Base-by-base conservation (phyloP, 1,284 basidiomycete species). In the Tremellales sp. region DNA sequence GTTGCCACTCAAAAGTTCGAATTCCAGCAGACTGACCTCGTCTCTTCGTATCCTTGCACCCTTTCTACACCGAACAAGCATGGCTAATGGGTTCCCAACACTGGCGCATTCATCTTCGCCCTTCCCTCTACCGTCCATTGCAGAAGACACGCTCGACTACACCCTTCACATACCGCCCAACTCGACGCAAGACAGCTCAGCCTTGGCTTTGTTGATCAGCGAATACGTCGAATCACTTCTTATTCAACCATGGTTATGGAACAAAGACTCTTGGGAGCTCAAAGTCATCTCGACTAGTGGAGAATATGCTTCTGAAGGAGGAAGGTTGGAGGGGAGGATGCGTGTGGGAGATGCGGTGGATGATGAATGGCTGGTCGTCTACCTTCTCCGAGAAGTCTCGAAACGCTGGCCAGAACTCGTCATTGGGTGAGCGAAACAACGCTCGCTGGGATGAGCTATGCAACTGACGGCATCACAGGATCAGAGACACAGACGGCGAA, bases 311-410 rank as follows among this genome's bases (percentile, higher is more conserved):
- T 35, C 19, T 22, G 39, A 40, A 21, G 40, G 45, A 19, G 45
- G 33, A 19, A 57, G 53, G 53, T 74, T 92, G 1, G 82, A 86
- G 62, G 87, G 90, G 4, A 76, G 77, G 33, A 88, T 91, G 83
- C 79, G 91, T 43, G 86, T 94, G n/a, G 91, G 91, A 2, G 93
- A 96, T 70, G 89, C 85, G 45, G 81, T 97, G n/a, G 92, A 97
- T 67, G 93, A 97, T 66, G 94, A 97, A 74, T 97, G 94, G 94
- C 86, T 86, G 65, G 80, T 82, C n/a, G 89, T 94, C 13, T 97
- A 89, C 87, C 76, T 97, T 31, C 74, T 96, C 54, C 79, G 78
- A 58, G 81, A 89, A 71, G 79, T 93, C 48, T 86, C 83, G 53
- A 74, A 76, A 43, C 81, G 81, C 53, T 91, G 87, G 84, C 84